Conservation (phyloP, 148 eudicot species). For the Rhododendron griersonianum region DNA sequence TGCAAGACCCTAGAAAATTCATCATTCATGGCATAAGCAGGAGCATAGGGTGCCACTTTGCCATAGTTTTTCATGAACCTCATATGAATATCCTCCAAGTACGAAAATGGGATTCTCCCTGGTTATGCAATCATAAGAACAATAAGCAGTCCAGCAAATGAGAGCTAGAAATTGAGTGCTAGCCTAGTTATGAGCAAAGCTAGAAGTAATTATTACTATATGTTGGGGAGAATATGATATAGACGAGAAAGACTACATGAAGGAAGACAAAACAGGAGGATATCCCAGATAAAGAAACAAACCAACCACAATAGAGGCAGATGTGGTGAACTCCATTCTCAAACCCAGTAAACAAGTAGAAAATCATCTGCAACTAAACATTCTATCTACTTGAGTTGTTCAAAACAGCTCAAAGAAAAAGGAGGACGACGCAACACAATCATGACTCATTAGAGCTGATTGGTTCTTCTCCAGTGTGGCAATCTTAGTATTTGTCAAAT, state of each 20-base stretch:
- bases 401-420: background rate
- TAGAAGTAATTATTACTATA: background rate
- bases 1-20: slow-evolving; percentile 80
- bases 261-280: background rate
- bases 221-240: background rate
- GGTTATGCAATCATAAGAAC: slow-evolving; percentile 8
- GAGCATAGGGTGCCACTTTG: slow-evolving; percentile 71
- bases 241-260: background rate
- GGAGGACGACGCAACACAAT: background rate
- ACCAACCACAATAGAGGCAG: background rate
- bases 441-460: background rate
- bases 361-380: background rate
- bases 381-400: background rate
- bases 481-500: background rate
- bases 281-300: background rate
- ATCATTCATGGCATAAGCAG: slow-evolving; percentile 94
- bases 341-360: background rate
- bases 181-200: slow-evolving; percentile 7
- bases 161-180: background rate
- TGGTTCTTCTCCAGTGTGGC: background rate
- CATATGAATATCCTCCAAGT: slow-evolving; percentile 95
- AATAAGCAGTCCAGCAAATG: background rate
- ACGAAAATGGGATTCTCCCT: slow-evolving; percentile 97
- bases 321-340: background rate
- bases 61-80: slow-evolving; percentile 97